Evolutionary conservation across 2,329 filamentous ascomycete species (phyloP), one percentile per base, ranked within the genome.

Genomic region (Nemania sp.): DNA sequence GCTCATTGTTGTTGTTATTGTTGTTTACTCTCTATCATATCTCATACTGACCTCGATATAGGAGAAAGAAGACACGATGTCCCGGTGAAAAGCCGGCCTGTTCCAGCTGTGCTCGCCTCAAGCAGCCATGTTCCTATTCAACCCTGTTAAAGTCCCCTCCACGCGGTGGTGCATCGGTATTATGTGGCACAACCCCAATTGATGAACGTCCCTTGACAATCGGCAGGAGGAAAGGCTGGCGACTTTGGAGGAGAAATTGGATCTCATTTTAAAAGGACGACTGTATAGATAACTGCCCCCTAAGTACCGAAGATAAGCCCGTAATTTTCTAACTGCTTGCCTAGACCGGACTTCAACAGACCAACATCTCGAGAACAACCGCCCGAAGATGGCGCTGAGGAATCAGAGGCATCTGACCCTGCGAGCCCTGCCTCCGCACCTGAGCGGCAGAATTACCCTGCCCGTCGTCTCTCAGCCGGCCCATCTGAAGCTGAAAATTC

Each of bases 21-120:
- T 41, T 41, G 45, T 27, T 61, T n/a, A 11, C 35, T 20, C 35
- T 5, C 55, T 4, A 11, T 47, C 20, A 22, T 2, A 4, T 45
- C 47, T n/a, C 38, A 24, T 64, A 29, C 64, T 70, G 24, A 70
- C 56, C 38, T 47, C 13, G 13, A 52, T 38, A 53, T 35, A 71
- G 69, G 61, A 62, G 69, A 54, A 71, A 71, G 38, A 71, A 71
- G 69, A 71, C 67, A 57, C 66, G 69, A 58, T 71, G 69, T 64
- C 69, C 69, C 29, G 69, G 69, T 35, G 69, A 71, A 51, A 71
- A 64, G 66, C 69, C 69, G 38, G 58, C 57, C 15, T 71, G 69
- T 49, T 71, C 69, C 26, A 71, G 69, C 57, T 71, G 69, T 29
- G 32, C 64, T 45, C 69, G 69, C 41, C 69, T 71, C 35, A 69